Base-by-base conservation (phyloP, 148 eudicot genomes). In the Nyssa sinensis region DNA sequence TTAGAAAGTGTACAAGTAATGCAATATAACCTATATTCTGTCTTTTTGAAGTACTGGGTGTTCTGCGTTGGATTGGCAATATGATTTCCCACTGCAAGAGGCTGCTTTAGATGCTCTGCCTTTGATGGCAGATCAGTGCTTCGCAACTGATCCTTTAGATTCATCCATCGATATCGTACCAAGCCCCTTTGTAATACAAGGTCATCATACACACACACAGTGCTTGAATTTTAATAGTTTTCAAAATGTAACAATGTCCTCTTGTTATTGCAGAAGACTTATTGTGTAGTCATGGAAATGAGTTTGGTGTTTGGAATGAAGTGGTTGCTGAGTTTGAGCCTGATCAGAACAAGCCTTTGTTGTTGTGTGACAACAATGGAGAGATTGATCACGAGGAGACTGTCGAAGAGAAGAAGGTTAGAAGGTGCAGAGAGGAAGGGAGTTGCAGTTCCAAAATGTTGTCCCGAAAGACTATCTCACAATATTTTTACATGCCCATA, bases 401-500 rank as follows among this genome's bases (percentile, higher is more conserved):
- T n/a, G n/a, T n/a, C n/a, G n/a, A n/a, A n/a, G n/a, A n/a, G n/a
- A n/a, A n/a, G 72, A 58, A 33, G 63, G 71, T 13, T 12, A 78
- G 37, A 64, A 74, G 62, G 61, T 66, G 47, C 51, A 39, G 67
- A 24, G 69, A 30, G 5, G 69, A 69, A 64, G 72, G 10, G 60
- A 23, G 39, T 62, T 62, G 16, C 21, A 28, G 66, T 62, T 73
- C 78, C 2, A 92, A 84, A 39, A 74, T 60, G 53, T 82, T 95
- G 47, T 75, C 94, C 1, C 81, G 86, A 63, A 84, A 92, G 75
- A 78, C 74, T 8, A 85, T 92, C 8, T 85, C 92, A 3, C 77
- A 85, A 37, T 86, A 92, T 77, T 94, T 90, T 60, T 92, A 92
- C 79, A 90, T 94, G 97, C 96, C 98, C 41, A 94, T 94, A 19